A percentile compares a stretch with the other conserved stretches of the same genome.
These are phyloP conservation scores for Nicotiana tabacum DNA, from an alignment of 257 asterid genomes.

Conservation along the genomic window DNA sequence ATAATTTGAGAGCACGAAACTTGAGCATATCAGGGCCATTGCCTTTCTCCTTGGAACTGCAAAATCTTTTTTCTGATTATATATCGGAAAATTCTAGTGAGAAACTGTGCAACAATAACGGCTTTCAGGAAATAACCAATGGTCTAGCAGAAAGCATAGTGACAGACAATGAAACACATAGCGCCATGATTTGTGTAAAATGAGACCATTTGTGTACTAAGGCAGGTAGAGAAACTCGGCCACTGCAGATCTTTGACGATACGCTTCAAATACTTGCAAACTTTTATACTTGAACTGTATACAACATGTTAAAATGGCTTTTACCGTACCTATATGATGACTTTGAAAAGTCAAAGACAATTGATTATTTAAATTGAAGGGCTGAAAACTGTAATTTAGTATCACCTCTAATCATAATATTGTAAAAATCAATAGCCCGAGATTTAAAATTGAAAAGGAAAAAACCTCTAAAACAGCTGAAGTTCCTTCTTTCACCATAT, in stretches of 20 bases:
- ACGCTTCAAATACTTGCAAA: background rate
- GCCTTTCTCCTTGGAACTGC: conserved; percentile 86
- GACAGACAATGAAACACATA: conserved; percentile 9
- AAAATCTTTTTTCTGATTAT: conserved; percentile 89
- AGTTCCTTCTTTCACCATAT: background rate
- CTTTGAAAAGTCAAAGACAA: background rate
- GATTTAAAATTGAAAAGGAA: background rate
- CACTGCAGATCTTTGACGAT: background rate
- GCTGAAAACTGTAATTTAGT: background rate
- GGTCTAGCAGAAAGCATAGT: background rate
- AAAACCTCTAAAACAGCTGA: conserved; percentile 1
- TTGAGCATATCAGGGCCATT: conserved; percentile 56
- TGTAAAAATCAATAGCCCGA: background rate
- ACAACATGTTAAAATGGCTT: background rate
- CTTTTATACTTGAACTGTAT: background rate
- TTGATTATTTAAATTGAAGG: background rate
- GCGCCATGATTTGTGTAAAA: background rate
- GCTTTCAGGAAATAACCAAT: background rate
- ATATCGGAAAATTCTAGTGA: conserved; percentile 43
- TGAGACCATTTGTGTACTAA: background rate
- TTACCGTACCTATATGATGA: background rate
- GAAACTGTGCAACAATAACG: conserved; percentile 24
- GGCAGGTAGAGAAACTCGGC: background rate
- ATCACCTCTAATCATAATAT: background rate
- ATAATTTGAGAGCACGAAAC: conserved; percentile 41